A percentile compares a stretch with the other conserved stretches of the same genome.
Evolutionary conservation across 306 rosid species (phyloP).

Genomic region (Pueraria montana): DNA sequence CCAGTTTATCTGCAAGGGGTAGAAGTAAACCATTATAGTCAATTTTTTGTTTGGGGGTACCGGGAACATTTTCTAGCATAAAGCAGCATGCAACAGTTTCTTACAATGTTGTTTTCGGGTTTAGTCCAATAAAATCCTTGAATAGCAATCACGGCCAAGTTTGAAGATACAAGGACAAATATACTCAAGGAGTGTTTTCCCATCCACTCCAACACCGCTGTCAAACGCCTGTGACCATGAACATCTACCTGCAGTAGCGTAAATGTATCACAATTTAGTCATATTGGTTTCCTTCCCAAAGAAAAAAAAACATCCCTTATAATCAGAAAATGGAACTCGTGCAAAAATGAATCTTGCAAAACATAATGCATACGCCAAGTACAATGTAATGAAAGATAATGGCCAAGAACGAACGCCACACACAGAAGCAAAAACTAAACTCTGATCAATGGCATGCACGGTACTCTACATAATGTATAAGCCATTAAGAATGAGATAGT

Average conservation of each 20-base stretch:
- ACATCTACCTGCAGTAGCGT: slow-evolving; percentile 80
- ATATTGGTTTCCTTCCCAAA: too few relatives aligned
- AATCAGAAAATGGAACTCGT: too few relatives aligned
- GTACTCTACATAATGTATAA: neutral
- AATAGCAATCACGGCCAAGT: slow-evolving; percentile 70
- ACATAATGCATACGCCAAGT: too few relatives aligned
- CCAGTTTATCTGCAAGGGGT: slow-evolving; percentile 75
- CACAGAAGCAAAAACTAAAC: neutral
- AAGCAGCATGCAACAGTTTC: slow-evolving; percentile 39
- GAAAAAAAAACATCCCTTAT: too few relatives aligned
- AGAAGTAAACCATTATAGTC: neutral
- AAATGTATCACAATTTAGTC: neutral
- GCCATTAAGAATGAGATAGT: neutral
- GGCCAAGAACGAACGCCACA: neutral
- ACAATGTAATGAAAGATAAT: neutral
- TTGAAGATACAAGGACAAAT: slow-evolving; percentile 76
- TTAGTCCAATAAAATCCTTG: slow-evolving; percentile 81
- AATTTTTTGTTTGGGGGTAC: neutral
- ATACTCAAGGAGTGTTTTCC: slow-evolving; percentile 85
- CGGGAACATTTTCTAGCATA: neutral
- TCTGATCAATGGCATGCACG: neutral
- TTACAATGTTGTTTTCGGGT: slow-evolving; percentile 81
- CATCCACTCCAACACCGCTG: slow-evolving; percentile 84
- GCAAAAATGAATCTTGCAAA: too few relatives aligned
- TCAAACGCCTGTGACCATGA: slow-evolving; percentile 62